A percentile compares a stretch with the other conserved stretches of the same genome.
phyloP scores from a whole-genome alignment of 2,329 filamentous ascomycete species.

The Sarocladium kiliense region DNA sequence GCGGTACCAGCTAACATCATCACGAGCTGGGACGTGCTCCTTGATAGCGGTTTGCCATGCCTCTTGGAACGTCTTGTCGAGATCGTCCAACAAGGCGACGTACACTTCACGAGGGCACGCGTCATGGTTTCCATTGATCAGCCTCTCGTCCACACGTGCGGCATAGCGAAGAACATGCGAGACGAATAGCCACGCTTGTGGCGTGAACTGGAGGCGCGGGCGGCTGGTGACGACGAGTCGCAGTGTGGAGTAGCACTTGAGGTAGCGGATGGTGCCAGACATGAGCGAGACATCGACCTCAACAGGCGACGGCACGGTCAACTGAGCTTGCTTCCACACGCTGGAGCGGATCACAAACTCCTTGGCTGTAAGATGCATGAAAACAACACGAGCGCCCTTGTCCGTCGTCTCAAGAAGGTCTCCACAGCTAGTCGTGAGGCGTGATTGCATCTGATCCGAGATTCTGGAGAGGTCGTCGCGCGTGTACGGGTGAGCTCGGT shows the following conservation, averaged over 20 bases:
- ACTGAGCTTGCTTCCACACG: constrained; percentile 3
- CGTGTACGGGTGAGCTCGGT: constrained; percentile 3
- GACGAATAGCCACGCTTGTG: not conserved
- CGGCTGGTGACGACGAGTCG: constrained; percentile 5
- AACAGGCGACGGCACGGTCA: not conserved
- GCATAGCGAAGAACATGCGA: constrained; percentile 5
- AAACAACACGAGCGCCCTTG: constrained; percentile 5
- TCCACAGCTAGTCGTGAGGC: constrained; percentile 1
- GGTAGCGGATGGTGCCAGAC: constrained; percentile 5
- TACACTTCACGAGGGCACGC: not conserved
- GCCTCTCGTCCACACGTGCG: not conserved
- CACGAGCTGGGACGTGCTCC: constrained; percentile 4
- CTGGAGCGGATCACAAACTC: constrained; percentile 3
- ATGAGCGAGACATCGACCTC: constrained; percentile 5
- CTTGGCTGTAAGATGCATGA: constrained; percentile 8
- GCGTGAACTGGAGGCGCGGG: constrained; percentile 1
- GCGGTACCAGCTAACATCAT: constrained; percentile 5
- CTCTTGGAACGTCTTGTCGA: constrained; percentile 4
- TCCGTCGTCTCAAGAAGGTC: constrained; percentile 2
- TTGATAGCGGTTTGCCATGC: constrained; percentile 7
- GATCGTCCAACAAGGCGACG: constrained; percentile 2
- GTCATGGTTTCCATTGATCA: not conserved
- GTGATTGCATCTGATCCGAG: not conserved
- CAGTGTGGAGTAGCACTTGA: constrained; percentile 7
- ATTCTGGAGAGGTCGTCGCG: not conserved